phyloP scores from a whole-genome alignment of 768 basidiomycete species.

The Dioszegia aurantiaca region DNA sequence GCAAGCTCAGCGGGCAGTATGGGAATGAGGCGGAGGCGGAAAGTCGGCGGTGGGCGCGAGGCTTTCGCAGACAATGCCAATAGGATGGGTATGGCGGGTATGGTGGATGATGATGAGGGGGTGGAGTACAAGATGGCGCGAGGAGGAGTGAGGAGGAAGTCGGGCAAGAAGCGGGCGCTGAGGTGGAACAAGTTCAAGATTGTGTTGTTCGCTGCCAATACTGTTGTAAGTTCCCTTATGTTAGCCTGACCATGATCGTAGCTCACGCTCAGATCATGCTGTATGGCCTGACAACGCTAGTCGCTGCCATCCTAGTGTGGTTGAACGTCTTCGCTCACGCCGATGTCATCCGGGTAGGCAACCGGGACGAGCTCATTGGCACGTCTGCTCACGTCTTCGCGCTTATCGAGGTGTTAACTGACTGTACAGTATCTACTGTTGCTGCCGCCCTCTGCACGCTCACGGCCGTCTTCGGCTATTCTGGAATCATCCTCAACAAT shows the following conservation, averaged over 20 bases:
- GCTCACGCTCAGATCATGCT: conserved; percentile 56
- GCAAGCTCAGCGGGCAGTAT: neutral
- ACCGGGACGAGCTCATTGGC: conserved; percentile 63
- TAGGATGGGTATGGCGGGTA: conserved; percentile 59
- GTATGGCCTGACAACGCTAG: conserved; percentile 63
- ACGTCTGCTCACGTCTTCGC: conserved; percentile 22
- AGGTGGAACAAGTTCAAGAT: conserved; percentile 85
- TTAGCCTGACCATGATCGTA: neutral
- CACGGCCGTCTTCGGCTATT: conserved; percentile 71
- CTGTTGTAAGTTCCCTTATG: conserved; percentile 54
- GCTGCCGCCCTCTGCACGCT: conserved; percentile 62
- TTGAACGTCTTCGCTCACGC: conserved; percentile 69
- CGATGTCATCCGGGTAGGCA: conserved; percentile 70
- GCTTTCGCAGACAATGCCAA: conserved; percentile 61
- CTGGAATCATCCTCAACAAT: conserved; percentile 78
- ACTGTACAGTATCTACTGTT: conserved; percentile 60
- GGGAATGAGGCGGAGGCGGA: conserved; percentile 50
- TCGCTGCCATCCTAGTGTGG: conserved; percentile 71
- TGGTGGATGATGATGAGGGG: conserved; percentile 60
- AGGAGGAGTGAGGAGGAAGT: conserved; percentile 56
- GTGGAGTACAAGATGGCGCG: conserved; percentile 45
- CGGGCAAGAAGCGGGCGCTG: conserved; percentile 53
- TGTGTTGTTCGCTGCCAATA: conserved; percentile 67
- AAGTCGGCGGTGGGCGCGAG: conserved; percentile 67
- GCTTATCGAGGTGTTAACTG: neutral